phyloP scores from a whole-genome alignment of 768 basidiomycete genomes.

The Rhodotorula diobovata region DNA sequence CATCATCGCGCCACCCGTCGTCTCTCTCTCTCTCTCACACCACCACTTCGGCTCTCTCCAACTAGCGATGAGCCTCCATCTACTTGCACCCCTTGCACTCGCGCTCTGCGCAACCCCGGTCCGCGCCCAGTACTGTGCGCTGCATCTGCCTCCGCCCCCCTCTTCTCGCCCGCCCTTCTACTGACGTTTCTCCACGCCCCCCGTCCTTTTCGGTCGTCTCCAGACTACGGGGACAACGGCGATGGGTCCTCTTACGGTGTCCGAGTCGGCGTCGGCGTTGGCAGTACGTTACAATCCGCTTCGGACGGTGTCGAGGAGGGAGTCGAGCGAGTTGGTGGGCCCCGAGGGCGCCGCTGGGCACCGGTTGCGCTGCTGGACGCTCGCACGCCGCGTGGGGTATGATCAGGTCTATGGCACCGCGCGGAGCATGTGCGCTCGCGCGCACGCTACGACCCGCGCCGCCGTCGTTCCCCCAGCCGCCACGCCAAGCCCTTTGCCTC shows the following conservation, averaged over 20 bases:
- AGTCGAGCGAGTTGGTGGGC: no score
- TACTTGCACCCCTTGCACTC: conserved; percentile 6
- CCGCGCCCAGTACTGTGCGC: conserved; percentile 10
- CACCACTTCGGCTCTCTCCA: neutral
- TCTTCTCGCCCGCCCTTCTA: neutral
- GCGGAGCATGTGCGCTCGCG: no score
- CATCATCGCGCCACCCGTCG: neutral
- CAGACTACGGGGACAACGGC: conserved; percentile 24
- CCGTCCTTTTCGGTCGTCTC: neutral
- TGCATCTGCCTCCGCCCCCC: neutral
- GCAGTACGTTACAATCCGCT: conserved; percentile 21
- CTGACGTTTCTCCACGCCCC: neutral
- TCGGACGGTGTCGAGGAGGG: no score
- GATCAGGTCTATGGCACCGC: no score
- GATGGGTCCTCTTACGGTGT: conserved; percentile 13
- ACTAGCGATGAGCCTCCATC: neutral
- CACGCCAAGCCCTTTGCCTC: no score
- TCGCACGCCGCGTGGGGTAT: no score
- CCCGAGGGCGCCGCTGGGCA: no score
- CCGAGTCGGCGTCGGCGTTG: conserved; percentile 26
- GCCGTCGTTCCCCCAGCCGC: neutral
- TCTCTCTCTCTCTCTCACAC: neutral
- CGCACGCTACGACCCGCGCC: no score
- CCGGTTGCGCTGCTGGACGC: no score
- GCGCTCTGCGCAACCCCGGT: conserved; percentile 4